Evolutionary conservation across 805 yeast species (phyloP).

Genomic region (Lachancea sp.): DNA sequence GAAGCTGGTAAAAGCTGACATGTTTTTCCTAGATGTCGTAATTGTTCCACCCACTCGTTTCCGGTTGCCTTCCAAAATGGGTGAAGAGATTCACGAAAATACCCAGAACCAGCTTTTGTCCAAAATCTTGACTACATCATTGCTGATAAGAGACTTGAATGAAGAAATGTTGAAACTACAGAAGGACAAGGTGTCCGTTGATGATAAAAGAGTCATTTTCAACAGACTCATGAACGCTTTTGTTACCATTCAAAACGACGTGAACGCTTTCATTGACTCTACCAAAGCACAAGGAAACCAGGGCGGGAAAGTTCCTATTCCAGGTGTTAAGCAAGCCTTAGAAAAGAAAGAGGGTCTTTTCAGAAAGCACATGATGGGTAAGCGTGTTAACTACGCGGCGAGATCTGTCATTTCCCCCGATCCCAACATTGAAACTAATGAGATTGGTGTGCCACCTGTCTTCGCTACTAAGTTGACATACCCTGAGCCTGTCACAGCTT

Average conservation of each 20-base stretch:
- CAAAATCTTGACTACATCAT: constrained; percentile 69
- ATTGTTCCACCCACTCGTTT: constrained; percentile 96
- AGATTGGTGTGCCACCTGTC: constrained; percentile 98
- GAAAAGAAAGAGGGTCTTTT: constrained; percentile 98
- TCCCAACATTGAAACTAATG: constrained; percentile 95
- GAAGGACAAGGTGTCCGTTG: constrained; percentile 53
- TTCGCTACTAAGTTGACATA: constrained; percentile 92
- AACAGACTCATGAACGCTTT: constrained; percentile 92
- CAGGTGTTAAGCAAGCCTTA: constrained; percentile 95
- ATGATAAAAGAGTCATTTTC: constrained; percentile 70
- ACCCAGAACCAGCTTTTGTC: constrained; percentile 84
- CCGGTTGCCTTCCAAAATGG: constrained; percentile 92
- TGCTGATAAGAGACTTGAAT: constrained; percentile 81
- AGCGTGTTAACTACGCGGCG: constrained; percentile 97
- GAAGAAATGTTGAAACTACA: constrained; percentile 66
- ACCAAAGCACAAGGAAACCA: constrained; percentile 77
- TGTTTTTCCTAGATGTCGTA: constrained; percentile 82
- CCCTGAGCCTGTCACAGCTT: constrained; percentile 95
- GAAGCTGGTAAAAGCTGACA: constrained; percentile 54
- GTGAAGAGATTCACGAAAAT: constrained; percentile 94
- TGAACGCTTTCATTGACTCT: constrained; percentile 87
- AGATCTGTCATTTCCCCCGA: constrained; percentile 99
- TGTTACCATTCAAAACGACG: constrained; percentile 91
- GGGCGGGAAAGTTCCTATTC: constrained; percentile 62
- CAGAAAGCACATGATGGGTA: constrained; percentile 99